Percentiles rank a stretch among this genome's conserved stretches.
Evolutionary conservation across 768 basidiomycete species (phyloP).

Genomic region (Wakefieldia striispora): DNA sequence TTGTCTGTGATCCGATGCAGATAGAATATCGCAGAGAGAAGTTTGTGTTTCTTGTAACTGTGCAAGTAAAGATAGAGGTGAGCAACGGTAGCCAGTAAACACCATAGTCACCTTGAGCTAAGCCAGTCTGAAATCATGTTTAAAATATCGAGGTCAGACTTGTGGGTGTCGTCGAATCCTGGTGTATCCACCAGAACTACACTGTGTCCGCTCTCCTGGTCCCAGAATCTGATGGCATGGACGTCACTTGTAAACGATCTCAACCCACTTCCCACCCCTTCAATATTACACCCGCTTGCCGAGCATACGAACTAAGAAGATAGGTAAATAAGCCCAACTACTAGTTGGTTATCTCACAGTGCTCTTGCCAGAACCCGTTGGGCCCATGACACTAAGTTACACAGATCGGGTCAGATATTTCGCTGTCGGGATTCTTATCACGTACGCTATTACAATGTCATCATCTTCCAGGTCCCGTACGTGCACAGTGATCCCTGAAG

Average conservation of each 20-base stretch:
- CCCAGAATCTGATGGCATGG: conserved; percentile 2
- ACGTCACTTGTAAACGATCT: conserved; percentile 9
- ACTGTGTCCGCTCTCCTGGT: not conserved
- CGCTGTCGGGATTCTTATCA: not conserved
- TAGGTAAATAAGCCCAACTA: not conserved
- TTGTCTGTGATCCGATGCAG: conserved; percentile 40
- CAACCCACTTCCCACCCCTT: conserved; percentile 6
- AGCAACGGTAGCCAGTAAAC: not conserved
- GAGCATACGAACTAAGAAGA: conserved; percentile 10
- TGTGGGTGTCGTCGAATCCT: conserved; percentile 18
- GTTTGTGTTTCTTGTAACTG: conserved; percentile 9
- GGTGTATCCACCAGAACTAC: conserved; percentile 27
- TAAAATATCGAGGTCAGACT: conserved; percentile 15
- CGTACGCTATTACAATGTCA: conserved; percentile 16
- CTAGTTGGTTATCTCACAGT: conserved; percentile 4
- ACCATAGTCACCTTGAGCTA: not conserved
- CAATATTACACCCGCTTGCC: not conserved
- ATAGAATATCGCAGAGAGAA: conserved; percentile 37
- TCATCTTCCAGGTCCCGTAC: not conserved
- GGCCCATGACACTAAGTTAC: conserved; percentile 15
- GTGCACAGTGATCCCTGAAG: no score
- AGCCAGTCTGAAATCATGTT: not conserved
- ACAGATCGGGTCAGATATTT: not conserved
- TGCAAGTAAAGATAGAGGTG: no score
- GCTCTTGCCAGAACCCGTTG: conserved; percentile 16